These are phyloP conservation scores for Monilinia vaccinii-corymbosi DNA, from an alignment of 2,329 filamentous ascomycete species.

Conservation along the genomic window DNA sequence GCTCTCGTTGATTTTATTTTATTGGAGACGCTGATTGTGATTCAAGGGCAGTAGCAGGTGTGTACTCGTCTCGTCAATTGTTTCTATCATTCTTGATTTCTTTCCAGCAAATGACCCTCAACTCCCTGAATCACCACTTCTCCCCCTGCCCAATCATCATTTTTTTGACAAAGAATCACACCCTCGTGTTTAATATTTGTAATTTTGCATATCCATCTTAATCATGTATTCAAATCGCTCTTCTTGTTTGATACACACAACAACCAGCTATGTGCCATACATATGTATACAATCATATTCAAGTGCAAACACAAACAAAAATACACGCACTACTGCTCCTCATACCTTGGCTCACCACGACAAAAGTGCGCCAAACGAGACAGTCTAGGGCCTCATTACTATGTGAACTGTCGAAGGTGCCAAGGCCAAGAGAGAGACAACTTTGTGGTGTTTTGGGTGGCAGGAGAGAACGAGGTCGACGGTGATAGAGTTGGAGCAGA, in stretches of 20 bases:
- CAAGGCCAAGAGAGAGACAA: neutral
- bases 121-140: neutral
- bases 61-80: neutral
- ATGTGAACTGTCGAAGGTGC: neutral
- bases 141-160: neutral
- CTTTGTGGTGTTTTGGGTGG: neutral
- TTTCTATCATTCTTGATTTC: neutral
- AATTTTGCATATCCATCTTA: neutral
- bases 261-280: neutral
- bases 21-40: neutral
- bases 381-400: neutral
- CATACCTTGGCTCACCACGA: neutral
- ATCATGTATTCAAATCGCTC: neutral
- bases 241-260: neutral
- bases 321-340: neutral
- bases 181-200: neutral
- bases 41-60: neutral
- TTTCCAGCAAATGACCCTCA: neutral
- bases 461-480: neutral
- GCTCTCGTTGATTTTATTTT: neutral
- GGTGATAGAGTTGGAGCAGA: neutral
- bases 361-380: neutral
- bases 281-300: neutral
- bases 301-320: neutral
- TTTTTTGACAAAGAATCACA: constrained; percentile 1